phyloP scores from a whole-genome alignment of 139 green algal species.

The Picochlorum sp. region DNA sequence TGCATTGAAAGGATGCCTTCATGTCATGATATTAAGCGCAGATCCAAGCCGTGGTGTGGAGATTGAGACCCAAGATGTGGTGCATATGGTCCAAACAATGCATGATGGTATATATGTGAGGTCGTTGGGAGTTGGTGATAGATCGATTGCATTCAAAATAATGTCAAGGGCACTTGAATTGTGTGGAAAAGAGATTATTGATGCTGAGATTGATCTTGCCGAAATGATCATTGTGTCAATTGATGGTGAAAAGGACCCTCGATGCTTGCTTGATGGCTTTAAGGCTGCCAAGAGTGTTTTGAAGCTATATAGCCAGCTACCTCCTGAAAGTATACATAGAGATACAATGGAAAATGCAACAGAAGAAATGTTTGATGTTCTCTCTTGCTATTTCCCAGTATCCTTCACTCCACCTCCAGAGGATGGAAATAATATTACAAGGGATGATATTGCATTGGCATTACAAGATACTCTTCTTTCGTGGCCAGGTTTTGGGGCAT shows the following conservation, averaged over 20 bases:
- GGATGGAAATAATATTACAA: slow-evolving; percentile 24
- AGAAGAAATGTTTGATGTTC: slow-evolving; percentile 73
- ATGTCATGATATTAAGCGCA: slow-evolving; percentile 6
- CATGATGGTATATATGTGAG: slow-evolving; percentile 9
- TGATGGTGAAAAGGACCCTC: slow-evolving; percentile 85
- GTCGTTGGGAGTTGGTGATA: slow-evolving; percentile 4
- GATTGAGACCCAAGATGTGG: not conserved
- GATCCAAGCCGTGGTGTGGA: not conserved
- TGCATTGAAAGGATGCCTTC: slow-evolving; percentile 21
- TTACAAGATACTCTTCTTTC: slow-evolving; percentile 24
- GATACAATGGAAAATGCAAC: slow-evolving; percentile 6
- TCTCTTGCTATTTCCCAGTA: slow-evolving; percentile 86
- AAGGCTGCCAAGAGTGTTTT: slow-evolving; percentile 7
- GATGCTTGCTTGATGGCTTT: slow-evolving; percentile 71
- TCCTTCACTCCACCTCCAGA: slow-evolving; percentile 67
- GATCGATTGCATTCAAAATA: slow-evolving; percentile 5
- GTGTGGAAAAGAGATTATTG: slow-evolving; percentile 4
- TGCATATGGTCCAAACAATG: slow-evolving; percentile 2
- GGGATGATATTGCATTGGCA: slow-evolving; percentile 22
- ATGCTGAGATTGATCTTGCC: slow-evolving; percentile 6
- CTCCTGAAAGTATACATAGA: not conserved
- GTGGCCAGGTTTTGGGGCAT: slow-evolving; percentile 24
- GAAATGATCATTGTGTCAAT: slow-evolving; percentile 22
- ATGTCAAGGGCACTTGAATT: not conserved
- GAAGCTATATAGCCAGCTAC: slow-evolving; percentile 2